Evolutionary conservation across 2,329 filamentous ascomycete species (phyloP).

Genomic region (Colletotrichum orchidophilum): DNA sequence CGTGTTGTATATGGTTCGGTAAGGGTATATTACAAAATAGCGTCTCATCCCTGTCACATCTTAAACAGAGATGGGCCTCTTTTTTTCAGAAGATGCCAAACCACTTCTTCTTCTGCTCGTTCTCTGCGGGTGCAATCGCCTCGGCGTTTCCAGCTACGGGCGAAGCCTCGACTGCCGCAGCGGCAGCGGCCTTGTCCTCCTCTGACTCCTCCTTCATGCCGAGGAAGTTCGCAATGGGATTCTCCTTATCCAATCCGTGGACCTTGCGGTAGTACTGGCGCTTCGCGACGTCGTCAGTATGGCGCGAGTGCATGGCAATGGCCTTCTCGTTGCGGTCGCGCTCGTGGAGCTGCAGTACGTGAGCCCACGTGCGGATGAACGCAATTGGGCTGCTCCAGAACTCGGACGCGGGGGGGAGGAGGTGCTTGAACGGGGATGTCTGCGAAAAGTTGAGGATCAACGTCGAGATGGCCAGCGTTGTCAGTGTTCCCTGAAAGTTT

Average conservation of each 20-base stretch:
- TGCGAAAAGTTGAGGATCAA: constrained; percentile 81
- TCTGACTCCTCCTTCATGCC: constrained; percentile 48
- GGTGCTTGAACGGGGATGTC: constrained; percentile 81
- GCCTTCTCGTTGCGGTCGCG: constrained; percentile 75
- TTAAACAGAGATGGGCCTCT: not conserved
- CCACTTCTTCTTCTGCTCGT: constrained; percentile 74
- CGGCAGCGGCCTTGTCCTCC: constrained; percentile 40
- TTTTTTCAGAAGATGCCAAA: constrained; percentile 77
- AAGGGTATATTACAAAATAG: constrained; percentile 28
- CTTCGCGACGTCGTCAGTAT: constrained; percentile 88
- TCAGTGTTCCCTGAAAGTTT: constrained; percentile 66
- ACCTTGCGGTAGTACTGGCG: constrained; percentile 85
- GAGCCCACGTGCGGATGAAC: constrained; percentile 71
- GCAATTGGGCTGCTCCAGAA: constrained; percentile 75
- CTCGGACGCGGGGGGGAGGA: constrained; percentile 77
- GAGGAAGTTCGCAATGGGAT: constrained; percentile 60
- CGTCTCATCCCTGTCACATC: not conserved
- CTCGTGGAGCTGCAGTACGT: constrained; percentile 81
- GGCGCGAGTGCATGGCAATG: constrained; percentile 75
- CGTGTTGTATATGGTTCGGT: constrained; percentile 30
- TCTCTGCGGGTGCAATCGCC: constrained; percentile 30
- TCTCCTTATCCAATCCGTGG: constrained; percentile 78
- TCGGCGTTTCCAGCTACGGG: constrained; percentile 16
- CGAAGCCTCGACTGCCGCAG: constrained; percentile 40
- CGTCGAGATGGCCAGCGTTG: constrained; percentile 75